Base-by-base conservation (phyloP, 2,329 filamentous ascomycete species). In the Penicillium glabrum region DNA sequence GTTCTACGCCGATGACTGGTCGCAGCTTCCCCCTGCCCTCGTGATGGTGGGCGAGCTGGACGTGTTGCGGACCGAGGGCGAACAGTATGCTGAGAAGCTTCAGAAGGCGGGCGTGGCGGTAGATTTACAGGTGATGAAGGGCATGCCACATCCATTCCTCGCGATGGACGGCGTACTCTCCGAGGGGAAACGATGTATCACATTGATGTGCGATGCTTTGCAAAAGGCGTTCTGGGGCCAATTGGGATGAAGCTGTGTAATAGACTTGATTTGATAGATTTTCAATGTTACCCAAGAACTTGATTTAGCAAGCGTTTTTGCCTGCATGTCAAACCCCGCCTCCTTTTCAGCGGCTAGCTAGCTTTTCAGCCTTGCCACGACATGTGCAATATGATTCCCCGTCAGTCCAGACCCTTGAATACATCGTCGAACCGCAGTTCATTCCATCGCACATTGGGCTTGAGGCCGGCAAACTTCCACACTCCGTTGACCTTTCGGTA, bases 381-480 rank as follows among this genome's bases (percentile, higher is more conserved):
- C 3, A 7, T 5, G 2, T n/a, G 31, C 26, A 27, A 10, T 5
- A 26, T 10, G 16, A 29, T 9, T 21, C 14, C 35, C 26, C 9
- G 13, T 39, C 33, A 50, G 27, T 50, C 47, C 24, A 51, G 19
- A n/a, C 41, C 41, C 29, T 24, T 35, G 41, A 85, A 85, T n/a
- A 84, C 77, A 63, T 80, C 78, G 19, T 84, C 81, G 61, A 84
- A 85, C 51, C 84, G 81, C 64, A 81, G 80, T 75, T 86, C 84
- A 62, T 72, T 72, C 82, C 83, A 86, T 53, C 80, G 75, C 61
- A 86, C 83, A 47, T 80, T 75, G 5, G 84, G 83, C 61, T 75
- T 73, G 53, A 86, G 74, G 2, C 82, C 83, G 11, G 83, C 83
- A 64, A 86, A 83, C 72, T 86, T 86, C 84, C 84, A 86, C 45